phyloP scores from a whole-genome alignment of 306 rosid genomes.

The Glycyrrhiza uralensis region DNA sequence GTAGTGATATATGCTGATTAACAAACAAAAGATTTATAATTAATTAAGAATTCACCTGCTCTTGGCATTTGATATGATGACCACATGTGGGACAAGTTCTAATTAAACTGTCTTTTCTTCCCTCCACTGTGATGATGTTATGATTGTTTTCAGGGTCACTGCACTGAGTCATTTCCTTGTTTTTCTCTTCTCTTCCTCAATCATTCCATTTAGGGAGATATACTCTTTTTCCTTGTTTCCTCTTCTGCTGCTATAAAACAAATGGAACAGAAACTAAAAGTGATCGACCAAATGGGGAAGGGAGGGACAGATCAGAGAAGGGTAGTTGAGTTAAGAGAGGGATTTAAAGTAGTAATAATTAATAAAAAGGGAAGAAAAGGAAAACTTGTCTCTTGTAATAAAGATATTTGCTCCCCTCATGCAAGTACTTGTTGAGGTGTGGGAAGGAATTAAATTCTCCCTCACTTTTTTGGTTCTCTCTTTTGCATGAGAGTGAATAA shows the following conservation, averaged over 20 bases:
- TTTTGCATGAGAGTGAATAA: constrained; percentile 32
- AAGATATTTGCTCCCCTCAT: constrained; percentile 43
- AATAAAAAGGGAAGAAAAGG: constrained; percentile 33
- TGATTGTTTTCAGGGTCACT: constrained; percentile 34
- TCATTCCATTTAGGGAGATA: constrained; percentile 37
- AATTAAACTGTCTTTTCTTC: constrained; percentile 38
- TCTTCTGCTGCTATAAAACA: constrained; percentile 23
- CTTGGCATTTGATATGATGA: constrained; percentile 62
- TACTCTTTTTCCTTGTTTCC: constrained; percentile 31
- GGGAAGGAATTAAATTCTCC: constrained; percentile 52
- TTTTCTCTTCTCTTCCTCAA: constrained; percentile 24
- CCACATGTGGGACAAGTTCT: constrained; percentile 75
- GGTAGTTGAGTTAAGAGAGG: constrained; percentile 16
- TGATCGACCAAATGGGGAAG: not conserved
- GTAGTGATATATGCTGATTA: not conserved
- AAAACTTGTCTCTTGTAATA: constrained; percentile 47
- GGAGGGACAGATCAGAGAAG: not conserved
- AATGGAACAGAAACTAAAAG: constrained; percentile 14
- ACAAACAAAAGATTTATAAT: not conserved
- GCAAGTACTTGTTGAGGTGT: constrained; percentile 35
- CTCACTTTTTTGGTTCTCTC: constrained; percentile 39
- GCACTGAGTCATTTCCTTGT: constrained; percentile 52
- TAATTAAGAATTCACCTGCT: constrained; percentile 48
- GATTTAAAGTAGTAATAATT: constrained; percentile 25
- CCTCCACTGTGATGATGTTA: constrained; percentile 35